Evolutionary conservation across 805 yeast species (phyloP), one percentile per base, ranked within the genome.

Genomic region (Yamadazyma kitorensis): DNA sequence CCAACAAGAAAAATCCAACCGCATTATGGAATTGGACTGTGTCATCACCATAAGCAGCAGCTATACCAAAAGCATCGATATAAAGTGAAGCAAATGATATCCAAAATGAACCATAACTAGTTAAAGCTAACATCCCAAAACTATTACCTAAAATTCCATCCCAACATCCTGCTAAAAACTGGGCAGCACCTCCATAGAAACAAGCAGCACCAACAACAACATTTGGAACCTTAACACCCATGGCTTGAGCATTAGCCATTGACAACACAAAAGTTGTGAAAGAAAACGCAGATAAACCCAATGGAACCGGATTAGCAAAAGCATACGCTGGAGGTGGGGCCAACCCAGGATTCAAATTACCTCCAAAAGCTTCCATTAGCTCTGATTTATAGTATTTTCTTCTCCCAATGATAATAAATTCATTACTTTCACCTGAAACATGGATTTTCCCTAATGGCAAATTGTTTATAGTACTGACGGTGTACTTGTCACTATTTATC

Each of bases 51-150:
- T 79, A 81, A 11, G 87, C 79, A 3, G 56, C 61, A 17, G 55
- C 57, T 37, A 82, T 76, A 20, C 83, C 83, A 55, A 82, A 82
- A 50, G 76, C 71, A 10, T 70, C 70, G 24, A 80, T 62, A 41
- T 72, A 56, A 28, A 82, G 69, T 2, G 86, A 80, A 20, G 76
- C 82, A 48, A 59, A 82, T 15, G 80, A 59, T 48, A 80, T 51
- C 88, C 88, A 82, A 55, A 81, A 82, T 3, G 80, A 82, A 32
- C 88, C 88, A 45, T 67, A 80, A 4, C 81, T 74, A 29, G 73
- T 52, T 34, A 80, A 61, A 2, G 84, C 83, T 9, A 80, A 71
- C 37, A 78, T 82, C 60, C 81, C 86, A 59, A 80, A 80, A 14
- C 82, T 75, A 57, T 80, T 80, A 35, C 78, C 84, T 28, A 73